phyloP scores from a whole-genome alignment of 192 early-diverging fungal genomes.

The Diversispora epigaea region DNA sequence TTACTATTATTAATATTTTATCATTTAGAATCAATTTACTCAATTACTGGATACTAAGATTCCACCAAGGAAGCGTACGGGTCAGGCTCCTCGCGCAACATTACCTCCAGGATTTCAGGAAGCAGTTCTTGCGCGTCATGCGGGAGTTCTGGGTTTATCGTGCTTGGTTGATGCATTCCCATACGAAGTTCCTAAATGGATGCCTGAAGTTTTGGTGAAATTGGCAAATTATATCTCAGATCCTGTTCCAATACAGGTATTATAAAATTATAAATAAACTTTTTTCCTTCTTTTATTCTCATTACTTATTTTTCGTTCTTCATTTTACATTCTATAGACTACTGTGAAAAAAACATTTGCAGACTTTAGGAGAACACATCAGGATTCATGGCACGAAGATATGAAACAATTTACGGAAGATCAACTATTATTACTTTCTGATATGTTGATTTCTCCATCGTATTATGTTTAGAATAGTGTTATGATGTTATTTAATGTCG shows the following conservation, averaged over 20 bases:
- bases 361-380: conserved; percentile 92
- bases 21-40: conserved; percentile 37
- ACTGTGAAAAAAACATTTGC: conserved; percentile 87
- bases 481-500: too few species aligned
- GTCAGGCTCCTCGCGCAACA: conserved; percentile 32
- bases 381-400: conserved; percentile 94
- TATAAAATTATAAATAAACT: neutral
- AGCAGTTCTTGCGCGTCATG: conserved; percentile 72
- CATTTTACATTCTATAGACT: conserved; percentile 41
- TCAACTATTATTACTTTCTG: conserved; percentile 77
- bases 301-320: conserved; percentile 5
- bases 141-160: conserved; percentile 87
- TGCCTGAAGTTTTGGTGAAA: conserved; percentile 81
- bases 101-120: conserved; percentile 51
- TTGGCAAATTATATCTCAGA: conserved; percentile 79
- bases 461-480: conserved; percentile 67
- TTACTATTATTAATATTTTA: neutral
- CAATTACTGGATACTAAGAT: conserved; percentile 43
- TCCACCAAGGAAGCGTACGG: conserved; percentile 45
- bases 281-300: neutral
- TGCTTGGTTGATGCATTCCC: conserved; percentile 89
- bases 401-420: conserved; percentile 70
- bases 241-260: conserved; percentile 77
- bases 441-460: conserved; percentile 86
- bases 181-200: conserved; percentile 89